A percentile compares a stretch with the other conserved stretches of the same genome.
phyloP scores from a whole-genome alignment of 163 green algal species.

The Chloroidium sp. region DNA sequence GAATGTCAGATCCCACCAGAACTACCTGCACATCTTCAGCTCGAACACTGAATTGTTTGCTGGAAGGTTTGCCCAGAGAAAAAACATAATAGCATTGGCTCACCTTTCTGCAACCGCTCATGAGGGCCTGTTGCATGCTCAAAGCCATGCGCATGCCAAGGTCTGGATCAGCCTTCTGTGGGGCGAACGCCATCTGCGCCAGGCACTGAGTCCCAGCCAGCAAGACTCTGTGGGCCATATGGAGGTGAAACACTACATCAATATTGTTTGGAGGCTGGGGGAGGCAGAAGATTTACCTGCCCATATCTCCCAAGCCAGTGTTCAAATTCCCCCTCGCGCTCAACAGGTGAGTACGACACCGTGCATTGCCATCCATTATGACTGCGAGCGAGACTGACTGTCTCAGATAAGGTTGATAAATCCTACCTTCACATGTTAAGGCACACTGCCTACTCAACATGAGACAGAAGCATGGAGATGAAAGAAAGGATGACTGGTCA shows the following conservation, averaged over 20 bases:
- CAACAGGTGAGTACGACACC: too few species aligned
- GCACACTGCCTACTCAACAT: background rate
- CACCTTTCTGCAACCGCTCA: conserved; percentile 3
- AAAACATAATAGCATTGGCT: conserved; percentile 25
- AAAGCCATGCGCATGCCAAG: conserved; percentile 40
- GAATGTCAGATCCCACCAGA: conserved; percentile 62
- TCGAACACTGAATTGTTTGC: conserved; percentile 11
- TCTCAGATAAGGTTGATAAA: too few species aligned
- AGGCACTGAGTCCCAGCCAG: background rate
- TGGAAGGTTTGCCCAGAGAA: conserved; percentile 23
- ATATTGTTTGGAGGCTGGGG: too few species aligned
- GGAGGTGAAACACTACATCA: too few species aligned
- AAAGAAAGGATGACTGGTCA: background rate
- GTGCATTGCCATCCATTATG: too few species aligned
- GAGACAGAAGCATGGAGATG: background rate
- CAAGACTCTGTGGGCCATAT: too few species aligned
- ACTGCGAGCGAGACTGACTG: too few species aligned
- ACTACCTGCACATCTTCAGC: conserved; percentile 22
- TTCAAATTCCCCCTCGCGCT: too few species aligned
- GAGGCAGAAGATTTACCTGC: too few species aligned
- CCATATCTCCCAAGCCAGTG: too few species aligned
- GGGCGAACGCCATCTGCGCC: conserved; percentile 6
- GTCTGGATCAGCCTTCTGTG: conserved; percentile 28
- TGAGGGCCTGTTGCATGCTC: conserved; percentile 17
- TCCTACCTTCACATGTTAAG: background rate